phyloP scores from a whole-genome alignment of 2,329 filamentous ascomycete species.

The Huntiella abstrusa region DNA sequence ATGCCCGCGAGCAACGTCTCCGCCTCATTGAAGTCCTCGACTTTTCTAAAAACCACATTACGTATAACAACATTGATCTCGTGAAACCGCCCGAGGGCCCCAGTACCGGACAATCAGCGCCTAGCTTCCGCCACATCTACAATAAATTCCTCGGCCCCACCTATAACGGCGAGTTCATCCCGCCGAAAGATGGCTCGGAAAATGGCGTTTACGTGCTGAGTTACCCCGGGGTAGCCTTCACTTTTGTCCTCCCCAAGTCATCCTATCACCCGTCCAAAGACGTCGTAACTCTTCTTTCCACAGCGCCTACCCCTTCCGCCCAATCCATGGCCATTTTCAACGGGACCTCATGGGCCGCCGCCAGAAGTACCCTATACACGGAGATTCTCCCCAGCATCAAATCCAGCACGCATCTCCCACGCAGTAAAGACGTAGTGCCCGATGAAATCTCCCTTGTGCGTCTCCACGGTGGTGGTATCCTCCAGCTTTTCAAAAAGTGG shows the following conservation, averaged over 20 bases:
- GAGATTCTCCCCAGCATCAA: constrained; percentile 56
- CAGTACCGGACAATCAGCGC: constrained; percentile 30
- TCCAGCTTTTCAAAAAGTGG: constrained; percentile 61
- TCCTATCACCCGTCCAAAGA: too few relatives aligned
- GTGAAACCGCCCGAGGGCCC: constrained; percentile 35
- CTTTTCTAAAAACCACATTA: constrained; percentile 68
- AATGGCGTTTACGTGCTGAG: constrained; percentile 74
- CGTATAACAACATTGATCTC: constrained; percentile 64
- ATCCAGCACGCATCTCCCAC: constrained; percentile 46
- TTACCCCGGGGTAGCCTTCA: constrained; percentile 87
- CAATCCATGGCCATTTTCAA: constrained; percentile 80
- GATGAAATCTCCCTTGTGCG: constrained; percentile 73
- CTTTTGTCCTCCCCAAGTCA: too few relatives aligned
- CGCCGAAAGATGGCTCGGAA: constrained; percentile 21
- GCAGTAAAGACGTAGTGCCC: constrained; percentile 60
- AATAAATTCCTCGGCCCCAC: constrained; percentile 84
- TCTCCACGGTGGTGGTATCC: constrained; percentile 56
- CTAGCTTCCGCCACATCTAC: constrained; percentile 77
- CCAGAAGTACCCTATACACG: constrained; percentile 57
- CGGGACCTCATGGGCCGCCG: constrained; percentile 79
- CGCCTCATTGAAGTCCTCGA: constrained; percentile 81
- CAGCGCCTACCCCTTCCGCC: constrained; percentile 55
- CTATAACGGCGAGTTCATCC: constrained; percentile 81
- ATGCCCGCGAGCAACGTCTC: constrained; percentile 79
- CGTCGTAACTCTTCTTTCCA: constrained; percentile 70